Evolutionary conservation across 495 filamentous ascomycete species (phyloP).

Genomic region (Usnea hakonensis): DNA sequence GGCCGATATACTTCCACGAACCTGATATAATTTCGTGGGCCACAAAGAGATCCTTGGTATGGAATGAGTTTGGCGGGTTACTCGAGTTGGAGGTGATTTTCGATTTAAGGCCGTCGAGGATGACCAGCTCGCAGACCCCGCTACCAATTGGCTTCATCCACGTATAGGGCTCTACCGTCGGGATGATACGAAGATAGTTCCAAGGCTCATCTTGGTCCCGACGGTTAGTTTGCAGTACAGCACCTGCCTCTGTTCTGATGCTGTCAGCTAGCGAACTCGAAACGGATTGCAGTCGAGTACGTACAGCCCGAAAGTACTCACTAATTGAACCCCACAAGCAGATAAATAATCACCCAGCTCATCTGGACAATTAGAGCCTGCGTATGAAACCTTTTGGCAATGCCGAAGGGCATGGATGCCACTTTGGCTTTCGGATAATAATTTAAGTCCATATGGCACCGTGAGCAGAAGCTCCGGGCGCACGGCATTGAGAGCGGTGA

Average conservation of each 20-base stretch:
- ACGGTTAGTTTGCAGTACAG: conserved; percentile 38
- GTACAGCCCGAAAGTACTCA: conserved; percentile 46
- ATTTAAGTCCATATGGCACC: conserved; percentile 48
- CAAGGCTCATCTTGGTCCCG: conserved; percentile 41
- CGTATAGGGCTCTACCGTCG: conserved; percentile 37
- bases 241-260: conserved; percentile 46
- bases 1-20: conserved; percentile 55
- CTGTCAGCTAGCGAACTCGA: conserved; percentile 14
- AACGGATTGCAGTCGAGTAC: conserved; percentile 21
- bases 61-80: conserved; percentile 42
- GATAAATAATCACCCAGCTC: conserved; percentile 48
- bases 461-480: conserved; percentile 43
- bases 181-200: conserved; percentile 44
- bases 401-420: conserved; percentile 39
- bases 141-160: conserved; percentile 42
- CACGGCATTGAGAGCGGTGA: conserved; percentile 39
- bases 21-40: conserved; percentile 49
- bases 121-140: conserved; percentile 44
- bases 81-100: conserved; percentile 45
- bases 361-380: conserved; percentile 47
- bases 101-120: conserved; percentile 42
- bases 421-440: conserved; percentile 41
- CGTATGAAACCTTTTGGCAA: conserved; percentile 42
- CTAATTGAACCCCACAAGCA: conserved; percentile 39
- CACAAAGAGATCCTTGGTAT: conserved; percentile 54